Evolutionary conservation across 1,284 basidiomycete genomes (phyloP).

Genomic region (Cryptococcus sp.): DNA sequence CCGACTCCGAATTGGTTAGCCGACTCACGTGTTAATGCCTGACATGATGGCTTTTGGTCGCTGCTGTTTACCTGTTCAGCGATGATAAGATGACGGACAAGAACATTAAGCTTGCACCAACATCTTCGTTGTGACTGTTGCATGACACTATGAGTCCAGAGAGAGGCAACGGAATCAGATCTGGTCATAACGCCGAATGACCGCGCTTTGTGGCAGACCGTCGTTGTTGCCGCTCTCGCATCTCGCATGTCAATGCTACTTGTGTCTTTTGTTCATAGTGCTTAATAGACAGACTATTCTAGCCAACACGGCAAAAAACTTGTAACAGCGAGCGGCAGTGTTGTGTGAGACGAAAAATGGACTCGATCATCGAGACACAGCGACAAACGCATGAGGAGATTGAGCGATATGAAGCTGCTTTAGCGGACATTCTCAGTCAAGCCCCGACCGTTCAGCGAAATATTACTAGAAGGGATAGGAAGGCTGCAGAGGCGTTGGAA

Average conservation of each 20-base stretch:
- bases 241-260: not conserved
- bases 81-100: constrained; percentile 4
- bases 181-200: not conserved
- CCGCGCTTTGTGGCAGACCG: not conserved
- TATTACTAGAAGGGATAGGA: constrained; percentile 77
- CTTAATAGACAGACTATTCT: too few species aligned
- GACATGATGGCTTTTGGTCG: constrained; percentile 15
- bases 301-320: too few species aligned
- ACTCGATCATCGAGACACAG: constrained; percentile 88
- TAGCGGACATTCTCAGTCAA: constrained; percentile 57
- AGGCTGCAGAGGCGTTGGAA: constrained; percentile 79
- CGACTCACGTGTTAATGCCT: constrained; percentile 48
- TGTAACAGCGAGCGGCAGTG: too few species aligned
- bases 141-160: not conserved
- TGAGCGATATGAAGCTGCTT: constrained; percentile 73
- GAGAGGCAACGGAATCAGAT: not conserved
- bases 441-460: constrained; percentile 53
- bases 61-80: constrained; percentile 3
- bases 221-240: not conserved
- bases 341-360: constrained; percentile 59
- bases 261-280: too few species aligned
- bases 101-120: too few species aligned
- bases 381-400: constrained; percentile 93
- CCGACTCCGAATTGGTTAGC: not conserved
- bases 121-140: too few species aligned